phyloP scores from a whole-genome alignment of 495 filamentous ascomycete genomes.

The Penicillium soppii region DNA sequence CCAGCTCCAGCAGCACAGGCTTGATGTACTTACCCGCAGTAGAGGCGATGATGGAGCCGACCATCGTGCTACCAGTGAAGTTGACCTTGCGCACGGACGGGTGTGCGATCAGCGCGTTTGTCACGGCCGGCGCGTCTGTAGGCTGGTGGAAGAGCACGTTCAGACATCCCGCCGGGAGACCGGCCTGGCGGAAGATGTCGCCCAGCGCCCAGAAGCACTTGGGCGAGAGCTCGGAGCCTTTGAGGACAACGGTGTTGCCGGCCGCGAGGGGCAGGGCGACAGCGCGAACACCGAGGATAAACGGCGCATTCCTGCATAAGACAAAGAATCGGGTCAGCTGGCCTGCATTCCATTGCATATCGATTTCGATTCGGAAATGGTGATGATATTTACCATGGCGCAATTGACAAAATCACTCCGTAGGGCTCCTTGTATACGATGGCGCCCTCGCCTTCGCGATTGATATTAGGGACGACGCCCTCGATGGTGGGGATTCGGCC shows the following conservation, averaged over 20 bases:
- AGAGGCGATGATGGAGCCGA: slow-evolving; percentile 56
- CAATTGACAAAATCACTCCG: slow-evolving; percentile 77
- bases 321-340: slow-evolving; percentile 3
- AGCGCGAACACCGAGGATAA: slow-evolving; percentile 62
- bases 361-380: slow-evolving; percentile 24
- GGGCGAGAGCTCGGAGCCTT: slow-evolving; percentile 75
- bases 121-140: slow-evolving; percentile 54
- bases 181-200: slow-evolving; percentile 69
- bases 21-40: slow-evolving; percentile 56
- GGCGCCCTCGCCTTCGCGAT: slow-evolving; percentile 52
- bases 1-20: slow-evolving; percentile 61
- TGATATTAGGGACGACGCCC: slow-evolving; percentile 58
- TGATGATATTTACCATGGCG: slow-evolving; percentile 68
- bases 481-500: slow-evolving; percentile 58
- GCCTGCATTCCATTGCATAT: background rate
- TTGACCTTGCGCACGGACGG: slow-evolving; percentile 59
- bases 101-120: slow-evolving; percentile 56
- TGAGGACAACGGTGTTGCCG: slow-evolving; percentile 76
- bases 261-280: slow-evolving; percentile 75
- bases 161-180: slow-evolving; percentile 59
- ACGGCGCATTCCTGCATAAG: slow-evolving; percentile 59
- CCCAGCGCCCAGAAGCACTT: slow-evolving; percentile 72
- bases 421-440: slow-evolving; percentile 75
- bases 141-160: slow-evolving; percentile 55
- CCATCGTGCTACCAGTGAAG: slow-evolving; percentile 59